phyloP scores from a whole-genome alignment of 1,284 basidiomycete species.

The Rhodotorula glutinis region DNA sequence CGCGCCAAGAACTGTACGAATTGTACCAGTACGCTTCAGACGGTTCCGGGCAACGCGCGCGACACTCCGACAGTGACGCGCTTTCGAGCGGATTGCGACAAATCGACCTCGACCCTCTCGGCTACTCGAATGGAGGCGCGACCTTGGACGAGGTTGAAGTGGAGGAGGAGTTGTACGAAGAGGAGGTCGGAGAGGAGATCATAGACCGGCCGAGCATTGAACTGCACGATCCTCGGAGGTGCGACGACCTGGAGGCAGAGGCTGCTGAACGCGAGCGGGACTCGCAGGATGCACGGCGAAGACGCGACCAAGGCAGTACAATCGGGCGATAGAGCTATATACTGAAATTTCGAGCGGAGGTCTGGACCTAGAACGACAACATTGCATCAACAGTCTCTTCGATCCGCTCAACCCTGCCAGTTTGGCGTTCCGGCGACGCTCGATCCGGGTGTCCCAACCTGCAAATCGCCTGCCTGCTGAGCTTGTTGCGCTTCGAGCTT shows the following conservation, averaged over 20 bases:
- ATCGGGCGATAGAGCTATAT: slow-evolving; percentile 4
- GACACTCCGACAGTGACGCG: background rate
- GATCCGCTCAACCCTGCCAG: background rate
- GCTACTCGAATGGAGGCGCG: background rate
- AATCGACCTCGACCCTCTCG: background rate
- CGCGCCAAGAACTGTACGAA: slow-evolving; percentile 1
- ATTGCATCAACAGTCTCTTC: background rate
- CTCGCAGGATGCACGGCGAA: background rate
- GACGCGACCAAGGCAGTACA: background rate
- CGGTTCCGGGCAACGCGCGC: background rate
- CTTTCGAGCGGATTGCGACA: background rate
- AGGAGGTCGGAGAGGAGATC: background rate
- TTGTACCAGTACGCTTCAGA: background rate
- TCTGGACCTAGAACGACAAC: background rate
- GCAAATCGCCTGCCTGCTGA: slow-evolving; percentile 6
- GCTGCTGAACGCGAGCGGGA: slow-evolving; percentile 1
- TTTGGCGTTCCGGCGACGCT: slow-evolving; percentile 7
- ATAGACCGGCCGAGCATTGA: too few relatives aligned
- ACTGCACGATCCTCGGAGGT: background rate
- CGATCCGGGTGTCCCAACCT: slow-evolving; percentile 21
- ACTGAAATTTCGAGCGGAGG: too few relatives aligned
- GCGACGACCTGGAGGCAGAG: slow-evolving; percentile 1
- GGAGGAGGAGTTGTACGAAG: background rate
- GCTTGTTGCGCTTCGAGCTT: background rate
- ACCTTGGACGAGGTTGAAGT: background rate